phyloP scores from a whole-genome alignment of 2,329 filamentous ascomycete genomes.

The Xylariomycetidae sp. region DNA sequence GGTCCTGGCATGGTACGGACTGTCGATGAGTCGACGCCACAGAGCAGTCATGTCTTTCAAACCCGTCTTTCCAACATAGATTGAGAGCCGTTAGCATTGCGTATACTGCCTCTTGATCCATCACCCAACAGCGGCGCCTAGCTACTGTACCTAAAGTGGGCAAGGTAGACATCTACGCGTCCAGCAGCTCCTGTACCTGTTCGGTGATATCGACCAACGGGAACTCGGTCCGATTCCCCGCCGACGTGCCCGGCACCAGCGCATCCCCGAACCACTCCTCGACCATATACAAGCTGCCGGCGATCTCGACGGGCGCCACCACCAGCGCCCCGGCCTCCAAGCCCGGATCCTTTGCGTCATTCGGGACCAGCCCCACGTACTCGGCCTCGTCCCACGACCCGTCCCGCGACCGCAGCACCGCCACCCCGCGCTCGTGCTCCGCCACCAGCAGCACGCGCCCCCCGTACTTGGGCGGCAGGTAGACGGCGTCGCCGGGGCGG shows the following conservation, averaged over 20 bases:
- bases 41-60: too few species aligned
- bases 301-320: conserved; percentile 21
- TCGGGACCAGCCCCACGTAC: conserved; percentile 27
- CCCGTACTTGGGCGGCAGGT: conserved; percentile 27
- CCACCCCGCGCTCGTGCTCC: conserved; percentile 25
- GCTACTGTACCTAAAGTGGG: too few species aligned
- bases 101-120: too few species aligned
- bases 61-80: too few species aligned
- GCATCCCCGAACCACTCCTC: conserved; percentile 21
- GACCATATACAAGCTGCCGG: conserved; percentile 18
- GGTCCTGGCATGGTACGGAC: too few species aligned
- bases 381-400: conserved; percentile 29
- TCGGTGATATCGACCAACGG: conserved; percentile 25
- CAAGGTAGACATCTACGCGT: too few species aligned
- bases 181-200: not conserved
- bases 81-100: too few species aligned
- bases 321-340: conserved; percentile 13
- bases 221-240: conserved; percentile 23
- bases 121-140: too few species aligned
- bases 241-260: conserved; percentile 20
- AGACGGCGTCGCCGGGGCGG: conserved; percentile 24
- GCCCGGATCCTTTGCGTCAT: conserved; percentile 10
- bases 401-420: conserved; percentile 31
- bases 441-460: conserved; percentile 29
- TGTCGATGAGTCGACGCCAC: too few species aligned